Base-by-base conservation (phyloP, 108 stramenopile species). In the Discostella stelligeroides region DNA sequence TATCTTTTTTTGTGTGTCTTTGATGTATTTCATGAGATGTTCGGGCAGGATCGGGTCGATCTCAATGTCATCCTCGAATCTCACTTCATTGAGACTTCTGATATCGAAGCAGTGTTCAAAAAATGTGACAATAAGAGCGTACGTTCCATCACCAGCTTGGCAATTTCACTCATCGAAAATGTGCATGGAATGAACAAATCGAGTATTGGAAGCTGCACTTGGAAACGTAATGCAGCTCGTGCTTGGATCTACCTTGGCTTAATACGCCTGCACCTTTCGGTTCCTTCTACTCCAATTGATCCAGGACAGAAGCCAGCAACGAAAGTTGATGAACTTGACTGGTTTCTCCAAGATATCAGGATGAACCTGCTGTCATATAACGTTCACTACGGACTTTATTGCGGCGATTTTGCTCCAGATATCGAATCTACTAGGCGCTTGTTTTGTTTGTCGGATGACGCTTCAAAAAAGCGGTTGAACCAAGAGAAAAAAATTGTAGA, bases 211-310 rank as follows among this genome's bases (percentile, higher is more conserved):
- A 47, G 29, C 1, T 20, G 15, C 21, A 21, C 70, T 57, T 55
- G 63, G 77, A 72, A 72, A 65, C 60, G 40, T 23, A 28, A 72
- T 9, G 24, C 77, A 25, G 82, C 84, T 11, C 50, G 72, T 55
- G 92, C 88, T n/a, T 75, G 84, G 70, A 80, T 90, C 17, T 82
- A 85, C 39, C 49, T 96, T 34, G 97, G 97, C 6, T 63, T 88
- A 24, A 57, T 96, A 4, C 79, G 88, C 40, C 79, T 97, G 6
- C 81, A 85, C 29, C 73, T 98, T 25, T 63, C 88, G 13, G 49
- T 88, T 24, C 97, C 97, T 13, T 72, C 86, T 20, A 86, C 94
- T 14, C 96, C 96, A 2, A 78, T 96, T n/a, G 97, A 98, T 66
- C 97, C 97, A n/a, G 95, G 92, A 23, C 66, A 66, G 72, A 86